Evolutionary conservation across 495 filamentous ascomycete species (phyloP).

Genomic region (Podospora conica): DNA sequence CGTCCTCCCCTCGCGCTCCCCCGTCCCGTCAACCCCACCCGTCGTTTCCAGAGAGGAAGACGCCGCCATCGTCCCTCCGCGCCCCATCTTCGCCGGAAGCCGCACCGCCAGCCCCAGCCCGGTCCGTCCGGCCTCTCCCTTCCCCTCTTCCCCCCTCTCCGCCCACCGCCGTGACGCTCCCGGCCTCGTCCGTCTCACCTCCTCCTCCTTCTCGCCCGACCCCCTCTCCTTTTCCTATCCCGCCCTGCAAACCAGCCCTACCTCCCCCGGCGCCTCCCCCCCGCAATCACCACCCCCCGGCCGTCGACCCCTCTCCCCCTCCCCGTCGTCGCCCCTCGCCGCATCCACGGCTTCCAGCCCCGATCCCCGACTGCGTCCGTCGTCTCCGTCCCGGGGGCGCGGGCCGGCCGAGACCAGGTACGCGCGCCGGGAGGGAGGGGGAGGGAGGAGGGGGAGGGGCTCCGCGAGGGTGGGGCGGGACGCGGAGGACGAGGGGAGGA

Average conservation of each 20-base stretch:
- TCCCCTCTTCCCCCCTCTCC: slow-evolving; percentile 26
- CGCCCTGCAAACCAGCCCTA: slow-evolving; percentile 14
- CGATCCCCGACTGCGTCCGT: slow-evolving; percentile 18
- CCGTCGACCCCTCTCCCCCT: neutral
- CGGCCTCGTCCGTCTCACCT: slow-evolving; percentile 11
- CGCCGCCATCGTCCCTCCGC: slow-evolving; percentile 1
- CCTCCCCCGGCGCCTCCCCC: neutral
- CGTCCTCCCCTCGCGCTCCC: slow-evolving; percentile 4
- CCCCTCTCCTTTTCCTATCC: slow-evolving; percentile 23
- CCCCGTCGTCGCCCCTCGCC: slow-evolving; percentile 12
- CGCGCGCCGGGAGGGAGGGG: slow-evolving; percentile 26
- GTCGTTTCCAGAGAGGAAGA: slow-evolving; percentile 1
- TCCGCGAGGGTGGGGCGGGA: neutral
- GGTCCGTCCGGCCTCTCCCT: slow-evolving; percentile 16
- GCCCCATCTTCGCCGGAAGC: slow-evolving; percentile 22
- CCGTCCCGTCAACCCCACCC: slow-evolving; percentile 9
- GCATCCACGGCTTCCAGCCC: slow-evolving; percentile 9
- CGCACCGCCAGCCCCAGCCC: slow-evolving; percentile 29
- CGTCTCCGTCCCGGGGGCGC: slow-evolving; percentile 24
- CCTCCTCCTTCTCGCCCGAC: slow-evolving; percentile 12
- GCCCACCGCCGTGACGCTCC: slow-evolving; percentile 16
- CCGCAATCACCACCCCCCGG: slow-evolving; percentile 1
- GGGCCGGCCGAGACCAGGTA: slow-evolving; percentile 34
- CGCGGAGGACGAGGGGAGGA: neutral
- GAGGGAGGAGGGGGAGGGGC: neutral